These are phyloP conservation scores for Cryptococcus deneoformans DNA, from an alignment of 1,284 basidiomycete genomes.

Conservation along the genomic window DNA sequence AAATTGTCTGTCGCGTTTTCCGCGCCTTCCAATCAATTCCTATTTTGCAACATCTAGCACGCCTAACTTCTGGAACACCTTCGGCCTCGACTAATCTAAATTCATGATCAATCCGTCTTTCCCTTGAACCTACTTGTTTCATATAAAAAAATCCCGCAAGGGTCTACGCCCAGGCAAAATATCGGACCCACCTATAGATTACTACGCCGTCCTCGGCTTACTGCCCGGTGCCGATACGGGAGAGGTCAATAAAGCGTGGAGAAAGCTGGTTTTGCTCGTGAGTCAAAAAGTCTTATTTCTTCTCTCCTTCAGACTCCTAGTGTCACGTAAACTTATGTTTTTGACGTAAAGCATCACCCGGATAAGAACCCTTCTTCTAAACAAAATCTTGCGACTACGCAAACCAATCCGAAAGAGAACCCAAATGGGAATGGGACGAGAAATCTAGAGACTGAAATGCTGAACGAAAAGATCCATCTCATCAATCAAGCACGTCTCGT, in stretches of 20 bases:
- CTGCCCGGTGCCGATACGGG: conserved; percentile 21
- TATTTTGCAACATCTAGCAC: too few species aligned
- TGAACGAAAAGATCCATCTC: conserved; percentile 20
- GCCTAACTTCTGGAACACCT: too few species aligned
- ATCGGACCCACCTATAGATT: conserved; percentile 15
- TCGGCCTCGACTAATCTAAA: too few species aligned
- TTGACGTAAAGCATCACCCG: conserved; percentile 35
- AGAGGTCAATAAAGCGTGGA: conserved; percentile 42
- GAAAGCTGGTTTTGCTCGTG: conserved; percentile 39
- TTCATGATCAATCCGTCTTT: too few species aligned
- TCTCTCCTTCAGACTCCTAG: neutral
- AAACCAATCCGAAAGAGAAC: too few species aligned
- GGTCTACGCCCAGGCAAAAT: too few species aligned
- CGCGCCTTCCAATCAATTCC: too few species aligned
- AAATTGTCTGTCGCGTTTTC: too few species aligned
- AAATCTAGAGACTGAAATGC: neutral
- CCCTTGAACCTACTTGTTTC: too few species aligned
- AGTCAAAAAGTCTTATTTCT: conserved; percentile 6
- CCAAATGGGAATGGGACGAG: neutral
- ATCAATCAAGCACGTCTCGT: conserved; percentile 48
- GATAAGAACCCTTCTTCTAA: conserved; percentile 23
- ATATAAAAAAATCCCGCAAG: too few species aligned
- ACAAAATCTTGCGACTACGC: too few species aligned
- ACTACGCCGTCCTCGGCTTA: conserved; percentile 43
- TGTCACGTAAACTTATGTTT: neutral